A percentile compares a stretch with the other conserved stretches of the same genome.
Evolutionary conservation across 2,329 filamentous ascomycete species (phyloP).

Genomic region (Aspergillus viridinutans): DNA sequence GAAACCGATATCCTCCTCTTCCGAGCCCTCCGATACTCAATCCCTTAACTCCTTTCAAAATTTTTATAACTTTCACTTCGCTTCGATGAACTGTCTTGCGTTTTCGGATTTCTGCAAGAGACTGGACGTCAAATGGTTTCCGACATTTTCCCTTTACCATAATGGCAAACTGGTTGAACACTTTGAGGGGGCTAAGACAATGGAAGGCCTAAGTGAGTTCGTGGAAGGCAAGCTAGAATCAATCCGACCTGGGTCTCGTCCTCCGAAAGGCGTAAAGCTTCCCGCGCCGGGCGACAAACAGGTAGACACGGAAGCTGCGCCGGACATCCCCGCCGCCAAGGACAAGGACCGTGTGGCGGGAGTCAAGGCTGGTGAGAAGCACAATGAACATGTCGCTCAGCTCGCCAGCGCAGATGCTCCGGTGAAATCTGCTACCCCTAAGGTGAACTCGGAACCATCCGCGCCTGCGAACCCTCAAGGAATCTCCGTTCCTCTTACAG

Average conservation of each 20-base stretch:
- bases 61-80: constrained; percentile 89
- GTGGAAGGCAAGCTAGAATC: constrained; percentile 74
- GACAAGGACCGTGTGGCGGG: constrained; percentile 40
- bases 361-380: constrained; percentile 37
- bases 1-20: constrained; percentile 57
- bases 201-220: constrained; percentile 62
- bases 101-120: constrained; percentile 72
- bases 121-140: constrained; percentile 65
- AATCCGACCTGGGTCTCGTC: constrained; percentile 75
- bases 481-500: constrained; percentile 68
- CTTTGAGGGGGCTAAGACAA: constrained; percentile 63
- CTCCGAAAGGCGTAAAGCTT: constrained; percentile 60
- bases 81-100: constrained; percentile 76
- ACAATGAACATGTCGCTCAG: constrained; percentile 37
- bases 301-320: constrained; percentile 41
- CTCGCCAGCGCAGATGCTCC: constrained; percentile 19
- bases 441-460: constrained; percentile 49
- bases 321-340: constrained; percentile 37
- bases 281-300: constrained; percentile 64
- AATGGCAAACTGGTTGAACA: constrained; percentile 65
- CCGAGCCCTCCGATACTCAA: constrained; percentile 48
- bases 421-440: constrained; percentile 37
- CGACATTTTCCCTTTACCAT: constrained; percentile 75
- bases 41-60: constrained; percentile 66
- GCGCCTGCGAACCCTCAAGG: constrained; percentile 69